These are phyloP conservation scores for Phyllosticta citrichinensis DNA, from an alignment of 2,329 filamentous ascomycete species.

Conservation along the genomic window DNA sequence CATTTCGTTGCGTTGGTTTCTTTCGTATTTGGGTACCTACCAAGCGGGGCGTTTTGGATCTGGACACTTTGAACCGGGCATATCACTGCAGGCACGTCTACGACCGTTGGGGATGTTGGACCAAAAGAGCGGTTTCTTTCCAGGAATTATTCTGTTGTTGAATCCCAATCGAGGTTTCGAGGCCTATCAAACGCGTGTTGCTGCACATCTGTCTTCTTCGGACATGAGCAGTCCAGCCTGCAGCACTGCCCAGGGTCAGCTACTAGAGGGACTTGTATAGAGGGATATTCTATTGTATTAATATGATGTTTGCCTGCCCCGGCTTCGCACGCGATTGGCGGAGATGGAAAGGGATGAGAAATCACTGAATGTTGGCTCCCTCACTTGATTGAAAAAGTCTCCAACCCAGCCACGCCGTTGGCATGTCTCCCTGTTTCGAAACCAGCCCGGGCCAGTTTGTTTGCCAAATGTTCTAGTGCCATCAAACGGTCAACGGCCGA, in stretches of 20 bases:
- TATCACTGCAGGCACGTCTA: not conserved
- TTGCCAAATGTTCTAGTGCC: not conserved
- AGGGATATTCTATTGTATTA: not conserved
- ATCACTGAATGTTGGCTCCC: not conserved
- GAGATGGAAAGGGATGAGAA: not conserved
- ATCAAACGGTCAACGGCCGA: not conserved
- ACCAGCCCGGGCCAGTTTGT: not conserved
- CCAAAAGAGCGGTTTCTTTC: not conserved
- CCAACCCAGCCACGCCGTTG: not conserved
- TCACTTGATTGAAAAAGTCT: not conserved
- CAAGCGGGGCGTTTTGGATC: conserved; percentile 5
- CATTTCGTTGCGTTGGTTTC: not conserved
- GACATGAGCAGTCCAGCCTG: not conserved
- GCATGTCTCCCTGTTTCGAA: not conserved
- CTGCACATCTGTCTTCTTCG: not conserved
- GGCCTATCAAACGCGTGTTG: not conserved
- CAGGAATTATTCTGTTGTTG: not conserved
- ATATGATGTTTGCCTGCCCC: not conserved
- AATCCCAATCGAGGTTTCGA: not conserved
- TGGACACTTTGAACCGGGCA: not conserved
- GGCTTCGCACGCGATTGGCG: not conserved
- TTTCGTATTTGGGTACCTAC: not conserved
- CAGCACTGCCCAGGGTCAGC: not conserved
- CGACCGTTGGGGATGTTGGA: not conserved
- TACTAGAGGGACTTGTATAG: not conserved